A percentile compares a stretch with the other conserved stretches of the same genome.
Conservation (phyloP, 2,329 filamentous ascomycete species). For the Exophiala calicioides region DNA sequence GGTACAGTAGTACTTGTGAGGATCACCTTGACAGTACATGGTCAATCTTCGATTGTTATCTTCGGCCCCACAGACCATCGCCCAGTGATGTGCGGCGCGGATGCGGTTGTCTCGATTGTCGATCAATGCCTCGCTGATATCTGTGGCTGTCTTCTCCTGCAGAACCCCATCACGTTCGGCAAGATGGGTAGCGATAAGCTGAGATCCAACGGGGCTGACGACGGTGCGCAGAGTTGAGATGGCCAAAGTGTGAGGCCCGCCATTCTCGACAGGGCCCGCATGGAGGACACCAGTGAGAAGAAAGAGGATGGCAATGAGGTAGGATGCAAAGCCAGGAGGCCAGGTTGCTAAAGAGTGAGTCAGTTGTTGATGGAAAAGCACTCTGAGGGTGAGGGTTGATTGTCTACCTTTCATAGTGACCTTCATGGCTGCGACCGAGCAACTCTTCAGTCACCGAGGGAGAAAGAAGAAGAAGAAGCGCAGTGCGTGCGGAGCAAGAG, state of each 20-base stretch:
- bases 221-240: background rate
- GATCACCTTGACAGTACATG: too few relatives aligned
- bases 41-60: too few relatives aligned
- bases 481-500: constrained; percentile 1
- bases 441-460: background rate
- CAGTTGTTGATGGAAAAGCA: background rate
- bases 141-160: too few relatives aligned
- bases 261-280: constrained; percentile 7
- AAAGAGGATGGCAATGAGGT: constrained; percentile 3
- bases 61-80: too few relatives aligned
- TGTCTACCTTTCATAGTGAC: constrained; percentile 6
- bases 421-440: constrained; percentile 3
- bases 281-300: constrained; percentile 4
- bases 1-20: too few relatives aligned
- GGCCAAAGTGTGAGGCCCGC: constrained; percentile 1
- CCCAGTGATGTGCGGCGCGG: too few relatives aligned
- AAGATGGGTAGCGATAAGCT: constrained; percentile 1
- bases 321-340: constrained; percentile 1
- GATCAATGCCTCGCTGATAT: too few relatives aligned
- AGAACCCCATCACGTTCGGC: background rate
- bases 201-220: background rate
- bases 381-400: background rate
- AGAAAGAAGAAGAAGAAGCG: background rate
- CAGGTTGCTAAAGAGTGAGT: constrained; percentile 2
- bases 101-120: too few relatives aligned